Base-by-base conservation (phyloP, 2,329 filamentous ascomycete species). In the Botryotinia globosa region DNA sequence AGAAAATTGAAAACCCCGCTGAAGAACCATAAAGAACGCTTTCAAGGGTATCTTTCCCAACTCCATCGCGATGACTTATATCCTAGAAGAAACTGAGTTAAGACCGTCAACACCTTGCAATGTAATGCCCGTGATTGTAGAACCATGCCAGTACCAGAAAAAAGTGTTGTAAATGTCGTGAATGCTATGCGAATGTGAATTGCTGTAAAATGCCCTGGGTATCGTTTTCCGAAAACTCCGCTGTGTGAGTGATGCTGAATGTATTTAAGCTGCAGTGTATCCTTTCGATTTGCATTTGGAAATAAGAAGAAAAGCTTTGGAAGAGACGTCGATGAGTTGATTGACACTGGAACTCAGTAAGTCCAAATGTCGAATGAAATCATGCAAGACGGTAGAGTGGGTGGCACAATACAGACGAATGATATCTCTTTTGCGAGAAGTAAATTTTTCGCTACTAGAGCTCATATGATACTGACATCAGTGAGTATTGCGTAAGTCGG, bases 1-100 rank as follows among this genome's bases (percentile, higher is more conserved):
- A 37, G 44, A 29, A 66, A 54, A 7, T 3, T 34, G 25, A 51
- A 39, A 37, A 20, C 0, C 22, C 34, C 64, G 34, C 34, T 66
- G 45, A 42, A 68, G 37, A 68, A 42, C 48, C 48, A 18, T 9
- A 44, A 56, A 68, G 18, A 56, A 67, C 34, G 65, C 65, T 67
- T 5, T 56, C 9, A 39, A 16, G 48, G 65, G 48, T 68, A 68
- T 68, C 65, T 68, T 32, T 22, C n/a, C 25, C 4, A 67, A 67
- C 65, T 44, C 65, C 65, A 68, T 39, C 37, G 48, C 48, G 7
- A 42, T 56, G 42, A 18, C 29, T 63, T 39, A 20, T 48, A n/a
- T 65, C 12, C 63, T 34, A 65, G 63, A 48, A 20, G 25, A 18
- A 48, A 8, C 7, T 29, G 32, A 48, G 29, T 48, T 29, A 7